A percentile compares a stretch with the other conserved stretches of the same genome.
Evolutionary conservation across 345 rosid genomes (phyloP).

Genomic region (Xanthoceras sorbifolium): DNA sequence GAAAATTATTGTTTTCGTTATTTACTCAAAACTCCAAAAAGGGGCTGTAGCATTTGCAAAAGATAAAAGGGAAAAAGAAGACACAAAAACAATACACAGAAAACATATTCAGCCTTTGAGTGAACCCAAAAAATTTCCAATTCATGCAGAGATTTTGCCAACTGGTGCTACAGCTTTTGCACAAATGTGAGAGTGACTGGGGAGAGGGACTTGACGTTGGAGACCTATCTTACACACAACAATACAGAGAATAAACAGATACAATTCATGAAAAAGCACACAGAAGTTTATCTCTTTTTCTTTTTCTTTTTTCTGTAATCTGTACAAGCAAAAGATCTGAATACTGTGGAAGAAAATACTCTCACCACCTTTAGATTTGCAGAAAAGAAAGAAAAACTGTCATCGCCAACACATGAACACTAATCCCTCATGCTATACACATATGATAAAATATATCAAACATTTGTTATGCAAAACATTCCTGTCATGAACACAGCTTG

Average conservation of each 20-base stretch:
- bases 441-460: constrained; percentile 10
- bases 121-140: background rate
- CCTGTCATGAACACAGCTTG: constrained; percentile 72
- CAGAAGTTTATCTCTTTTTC: constrained; percentile 17
- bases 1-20: no score
- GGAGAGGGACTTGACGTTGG: constrained; percentile 33
- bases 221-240: constrained; percentile 9
- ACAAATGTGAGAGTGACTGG: constrained; percentile 21
- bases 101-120: constrained; percentile 16
- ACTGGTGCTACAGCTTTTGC: constrained; percentile 19
- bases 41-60: background rate
- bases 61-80: background rate
- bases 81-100: background rate
- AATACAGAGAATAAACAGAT: constrained; percentile 10
- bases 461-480: constrained; percentile 7
- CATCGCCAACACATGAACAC: background rate
- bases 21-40: no score
- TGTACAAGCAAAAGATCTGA: constrained; percentile 38
- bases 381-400: constrained; percentile 23
- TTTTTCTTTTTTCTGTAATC: constrained; percentile 27
- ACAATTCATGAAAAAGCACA: constrained; percentile 10
- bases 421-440: constrained; percentile 29
- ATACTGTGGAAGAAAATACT: background rate
- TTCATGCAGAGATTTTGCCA: constrained; percentile 18
- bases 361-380: constrained; percentile 20